Evolutionary conservation across 441 rosid species (phyloP).

Genomic region (Bruguiera hainesii): DNA sequence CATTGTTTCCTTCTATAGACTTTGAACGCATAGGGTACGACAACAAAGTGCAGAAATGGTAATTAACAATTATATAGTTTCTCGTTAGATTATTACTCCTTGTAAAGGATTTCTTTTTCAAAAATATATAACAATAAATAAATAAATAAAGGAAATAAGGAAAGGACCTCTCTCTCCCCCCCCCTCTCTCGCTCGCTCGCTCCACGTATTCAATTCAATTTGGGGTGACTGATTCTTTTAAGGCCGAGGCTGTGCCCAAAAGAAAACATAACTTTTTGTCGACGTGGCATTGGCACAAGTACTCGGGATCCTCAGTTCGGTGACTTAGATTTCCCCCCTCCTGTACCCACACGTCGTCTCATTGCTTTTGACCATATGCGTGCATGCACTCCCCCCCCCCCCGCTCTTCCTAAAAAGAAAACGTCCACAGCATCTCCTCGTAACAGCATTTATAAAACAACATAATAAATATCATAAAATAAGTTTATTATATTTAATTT

Average conservation of each 20-base stretch:
- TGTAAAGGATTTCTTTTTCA: too few relatives aligned
- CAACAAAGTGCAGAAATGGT: too few relatives aligned
- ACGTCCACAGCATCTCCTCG: too few relatives aligned
- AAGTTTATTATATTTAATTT: too few relatives aligned
- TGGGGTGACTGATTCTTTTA: too few relatives aligned
- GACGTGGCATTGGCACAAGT: conserved; percentile 17
- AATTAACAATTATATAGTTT: too few relatives aligned
- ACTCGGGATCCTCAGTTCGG: conserved; percentile 25
- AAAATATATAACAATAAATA: too few relatives aligned
- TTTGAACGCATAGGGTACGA: too few relatives aligned
- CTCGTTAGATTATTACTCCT: background rate
- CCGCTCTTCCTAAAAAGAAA: background rate
- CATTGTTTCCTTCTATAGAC: background rate
- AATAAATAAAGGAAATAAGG: too few relatives aligned
- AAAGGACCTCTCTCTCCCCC: too few relatives aligned
- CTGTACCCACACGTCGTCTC: conserved; percentile 14
- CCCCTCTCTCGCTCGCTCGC: background rate
- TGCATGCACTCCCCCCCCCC: conserved; percentile 1
- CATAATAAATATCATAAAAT: too few relatives aligned
- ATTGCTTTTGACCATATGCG: conserved; percentile 24
- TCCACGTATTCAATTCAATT: background rate
- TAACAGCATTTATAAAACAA: too few relatives aligned
- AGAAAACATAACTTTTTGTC: background rate
- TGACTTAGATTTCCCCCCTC: conserved; percentile 27
- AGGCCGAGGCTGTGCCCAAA: background rate